These are phyloP conservation scores for Ustilago xerochloae DNA, from an alignment of 1,284 basidiomycete species.

Conservation along the genomic window DNA sequence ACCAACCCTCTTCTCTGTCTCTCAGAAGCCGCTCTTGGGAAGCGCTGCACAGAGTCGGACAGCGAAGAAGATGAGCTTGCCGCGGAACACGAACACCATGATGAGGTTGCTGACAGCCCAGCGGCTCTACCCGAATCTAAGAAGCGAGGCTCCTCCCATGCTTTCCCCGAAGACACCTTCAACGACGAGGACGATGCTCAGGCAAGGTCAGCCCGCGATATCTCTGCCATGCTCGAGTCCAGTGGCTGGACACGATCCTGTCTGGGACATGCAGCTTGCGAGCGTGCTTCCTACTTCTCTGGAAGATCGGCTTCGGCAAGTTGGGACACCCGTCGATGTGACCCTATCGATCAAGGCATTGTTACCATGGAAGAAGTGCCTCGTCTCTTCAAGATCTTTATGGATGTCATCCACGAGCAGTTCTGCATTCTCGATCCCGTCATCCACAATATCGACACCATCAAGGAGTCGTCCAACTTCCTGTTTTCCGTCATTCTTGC, in stretches of 20 bases:
- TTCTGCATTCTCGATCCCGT: constrained; percentile 42
- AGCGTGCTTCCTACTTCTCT: constrained; percentile 50
- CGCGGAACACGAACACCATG: constrained; percentile 1
- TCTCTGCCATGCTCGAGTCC: constrained; percentile 34
- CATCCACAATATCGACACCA: constrained; percentile 41
- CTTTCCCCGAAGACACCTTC: constrained; percentile 5
- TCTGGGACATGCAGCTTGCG: constrained; percentile 40
- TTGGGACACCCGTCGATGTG: constrained; percentile 46
- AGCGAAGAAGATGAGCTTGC: constrained; percentile 43
- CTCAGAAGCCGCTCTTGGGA: constrained; percentile 47
- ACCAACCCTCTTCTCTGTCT: constrained; percentile 50
- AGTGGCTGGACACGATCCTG: constrained; percentile 42
- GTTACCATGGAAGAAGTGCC: constrained; percentile 45
- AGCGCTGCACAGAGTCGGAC: constrained; percentile 45
- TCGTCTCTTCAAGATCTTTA: constrained; percentile 42
- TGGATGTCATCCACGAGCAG: constrained; percentile 39
- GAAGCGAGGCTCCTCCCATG: constrained; percentile 22
- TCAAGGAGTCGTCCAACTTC: constrained; percentile 49
- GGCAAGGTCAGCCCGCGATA: constrained; percentile 32
- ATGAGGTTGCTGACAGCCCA: constrained; percentile 16
- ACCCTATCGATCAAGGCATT: constrained; percentile 41
- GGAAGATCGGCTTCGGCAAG: constrained; percentile 39
- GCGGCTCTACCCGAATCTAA: constrained; percentile 3
- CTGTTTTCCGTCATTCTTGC: constrained; percentile 49
- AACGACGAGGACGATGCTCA: constrained; percentile 39